A percentile compares a stretch with the other conserved stretches of the same genome.
phyloP scores from a whole-genome alignment of 768 basidiomycete genomes.

The Amanita brunnescens region DNA sequence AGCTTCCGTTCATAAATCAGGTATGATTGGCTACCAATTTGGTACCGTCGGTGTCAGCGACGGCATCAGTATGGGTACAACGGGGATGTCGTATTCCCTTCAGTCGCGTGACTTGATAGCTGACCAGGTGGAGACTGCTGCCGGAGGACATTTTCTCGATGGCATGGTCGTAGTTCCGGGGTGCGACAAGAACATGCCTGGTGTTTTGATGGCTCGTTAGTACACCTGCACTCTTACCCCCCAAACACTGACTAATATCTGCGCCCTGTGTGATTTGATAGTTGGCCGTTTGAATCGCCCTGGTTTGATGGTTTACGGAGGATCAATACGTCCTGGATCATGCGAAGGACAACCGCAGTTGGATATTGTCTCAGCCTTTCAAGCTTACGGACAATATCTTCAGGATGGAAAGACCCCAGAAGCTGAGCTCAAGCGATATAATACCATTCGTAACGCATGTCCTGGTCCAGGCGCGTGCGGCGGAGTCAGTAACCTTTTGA shows the following conservation, averaged over 20 bases:
- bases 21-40: constrained; percentile 92
- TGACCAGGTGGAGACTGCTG: constrained; percentile 93
- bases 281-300: constrained; percentile 95
- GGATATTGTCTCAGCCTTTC: constrained; percentile 97
- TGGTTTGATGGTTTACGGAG: constrained; percentile 96
- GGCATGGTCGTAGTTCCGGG: constrained; percentile 97
- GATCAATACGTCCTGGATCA: constrained; percentile 86
- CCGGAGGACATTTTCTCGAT: constrained; percentile 95
- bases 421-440: constrained; percentile 78
- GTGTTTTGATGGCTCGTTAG: constrained; percentile 92
- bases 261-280: constrained; percentile 18
- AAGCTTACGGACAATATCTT: constrained; percentile 92
- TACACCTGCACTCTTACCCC: constrained; percentile 14
- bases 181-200: constrained; percentile 99
- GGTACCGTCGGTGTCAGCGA: constrained; percentile 97
- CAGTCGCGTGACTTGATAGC: constrained; percentile 97
- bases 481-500: constrained; percentile 51
- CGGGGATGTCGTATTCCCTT: constrained; percentile 90
- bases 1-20: constrained; percentile 57
- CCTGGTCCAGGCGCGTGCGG: constrained; percentile 98
- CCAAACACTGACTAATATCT: constrained; percentile 11
- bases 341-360: constrained; percentile 84
- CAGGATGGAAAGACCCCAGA: constrained; percentile 77
- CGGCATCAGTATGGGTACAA: constrained; percentile 97
- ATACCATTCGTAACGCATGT: constrained; percentile 88